A percentile compares a stretch with the other conserved stretches of the same genome.
Evolutionary conservation across 202 grass and related monocot genomes (phyloP).

Genomic region (Panicum hallii): DNA sequence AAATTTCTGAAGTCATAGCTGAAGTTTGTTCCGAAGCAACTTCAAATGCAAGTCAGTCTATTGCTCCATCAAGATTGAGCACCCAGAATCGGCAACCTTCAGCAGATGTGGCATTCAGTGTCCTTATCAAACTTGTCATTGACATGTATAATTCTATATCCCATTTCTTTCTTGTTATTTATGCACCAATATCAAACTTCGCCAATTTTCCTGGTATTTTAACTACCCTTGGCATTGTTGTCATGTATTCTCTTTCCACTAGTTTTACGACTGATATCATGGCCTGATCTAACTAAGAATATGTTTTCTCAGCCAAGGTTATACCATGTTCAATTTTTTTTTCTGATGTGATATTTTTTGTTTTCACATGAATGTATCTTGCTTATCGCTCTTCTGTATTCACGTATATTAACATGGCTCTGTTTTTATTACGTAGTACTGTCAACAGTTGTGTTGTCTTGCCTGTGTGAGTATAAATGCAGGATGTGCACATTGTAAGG

Average conservation of each 20-base stretch:
- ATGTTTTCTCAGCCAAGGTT: conserved; percentile 22
- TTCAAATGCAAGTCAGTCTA: conserved; percentile 66
- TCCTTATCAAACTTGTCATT: conserved; percentile 98
- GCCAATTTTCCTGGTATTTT: conserved; percentile 29
- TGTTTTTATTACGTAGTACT: conserved; percentile 12
- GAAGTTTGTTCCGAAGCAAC: conserved; percentile 90
- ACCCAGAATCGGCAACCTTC: conserved; percentile 81
- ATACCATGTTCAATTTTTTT: conserved; percentile 19
- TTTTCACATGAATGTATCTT: conserved; percentile 27
- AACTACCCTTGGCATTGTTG: conserved; percentile 10
- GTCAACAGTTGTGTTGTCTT: not conserved
- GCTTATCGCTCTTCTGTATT: conserved; percentile 6
- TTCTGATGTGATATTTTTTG: not conserved
- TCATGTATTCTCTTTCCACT: conserved; percentile 3
- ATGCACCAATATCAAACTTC: conserved; percentile 30
- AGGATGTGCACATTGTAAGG: not conserved
- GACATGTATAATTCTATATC: conserved; percentile 78
- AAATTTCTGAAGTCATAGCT: conserved; percentile 97
- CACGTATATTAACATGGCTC: conserved; percentile 24
- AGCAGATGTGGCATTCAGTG: conserved; percentile 92
- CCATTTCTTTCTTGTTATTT: conserved; percentile 44
- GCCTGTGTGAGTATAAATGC: not conserved
- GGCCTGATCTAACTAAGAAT: not conserved
- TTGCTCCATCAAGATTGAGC: conserved; percentile 66
- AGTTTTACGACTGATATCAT: conserved; percentile 23